A percentile compares a stretch with the other conserved stretches of the same genome.
These are phyloP conservation scores for Torulaspora maleeae DNA, from an alignment of 805 yeast species.

Conservation along the genomic window DNA sequence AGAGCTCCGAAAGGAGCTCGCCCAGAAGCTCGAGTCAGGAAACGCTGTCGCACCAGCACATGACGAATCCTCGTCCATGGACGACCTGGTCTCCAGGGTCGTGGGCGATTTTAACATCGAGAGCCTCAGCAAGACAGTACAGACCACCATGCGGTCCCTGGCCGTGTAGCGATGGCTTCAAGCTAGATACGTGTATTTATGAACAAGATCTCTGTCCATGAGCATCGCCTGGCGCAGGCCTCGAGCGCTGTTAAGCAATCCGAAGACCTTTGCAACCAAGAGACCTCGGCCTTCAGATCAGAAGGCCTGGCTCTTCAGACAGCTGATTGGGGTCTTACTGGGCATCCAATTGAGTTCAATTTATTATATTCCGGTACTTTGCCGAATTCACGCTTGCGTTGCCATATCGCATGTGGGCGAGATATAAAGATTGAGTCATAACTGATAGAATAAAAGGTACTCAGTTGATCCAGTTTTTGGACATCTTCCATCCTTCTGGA, in stretches of 20 bases:
- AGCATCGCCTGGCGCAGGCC: not conserved
- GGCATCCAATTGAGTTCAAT: not conserved
- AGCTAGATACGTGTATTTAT: not conserved
- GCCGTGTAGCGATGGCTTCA: not conserved
- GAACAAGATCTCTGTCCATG: not conserved
- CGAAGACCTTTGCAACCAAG: too few species aligned
- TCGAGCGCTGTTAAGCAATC: not conserved
- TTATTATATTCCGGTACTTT: not conserved
- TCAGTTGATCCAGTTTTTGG: not conserved
- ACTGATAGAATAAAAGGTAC: not conserved
- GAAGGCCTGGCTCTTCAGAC: too few species aligned
- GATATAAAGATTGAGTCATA: slow-evolving; percentile 3
- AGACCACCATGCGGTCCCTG: slow-evolving; percentile 4
- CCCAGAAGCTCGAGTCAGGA: slow-evolving; percentile 1
- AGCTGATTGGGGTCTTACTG: too few species aligned
- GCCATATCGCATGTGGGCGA: slow-evolving; percentile 8
- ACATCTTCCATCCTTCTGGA: not conserved
- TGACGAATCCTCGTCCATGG: slow-evolving; percentile 3
- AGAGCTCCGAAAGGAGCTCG: slow-evolving; percentile 2
- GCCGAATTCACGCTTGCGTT: not conserved
- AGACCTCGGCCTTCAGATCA: too few species aligned
- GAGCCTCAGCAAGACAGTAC: slow-evolving; percentile 4
- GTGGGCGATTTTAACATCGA: slow-evolving; percentile 4
- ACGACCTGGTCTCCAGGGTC: slow-evolving; percentile 7
- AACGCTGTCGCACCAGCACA: not conserved